These are phyloP conservation scores for Xerocomellus chrysenteron DNA, from an alignment of 768 basidiomycete genomes.

Conservation along the genomic window DNA sequence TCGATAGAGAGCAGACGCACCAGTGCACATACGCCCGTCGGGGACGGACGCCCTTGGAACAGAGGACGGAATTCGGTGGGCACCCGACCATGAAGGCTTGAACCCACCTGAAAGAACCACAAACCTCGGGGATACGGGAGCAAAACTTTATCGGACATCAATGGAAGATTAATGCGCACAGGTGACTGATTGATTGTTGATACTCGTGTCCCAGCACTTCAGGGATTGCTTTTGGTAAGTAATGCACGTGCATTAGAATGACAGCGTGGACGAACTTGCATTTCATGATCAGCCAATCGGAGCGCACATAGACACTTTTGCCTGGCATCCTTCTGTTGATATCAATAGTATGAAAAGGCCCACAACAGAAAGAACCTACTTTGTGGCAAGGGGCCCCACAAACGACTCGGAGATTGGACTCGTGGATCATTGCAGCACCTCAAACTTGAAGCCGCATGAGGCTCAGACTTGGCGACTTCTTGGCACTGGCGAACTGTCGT, in stretches of 20 bases:
- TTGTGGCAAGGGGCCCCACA: too few relatives aligned
- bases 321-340: too few relatives aligned
- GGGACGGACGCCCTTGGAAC: neutral
- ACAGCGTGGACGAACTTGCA: neutral
- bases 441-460: too few relatives aligned
- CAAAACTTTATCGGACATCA: neutral
- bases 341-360: too few relatives aligned
- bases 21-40: neutral
- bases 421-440: too few relatives aligned
- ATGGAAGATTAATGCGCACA: neutral
- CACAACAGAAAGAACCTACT: too few relatives aligned
- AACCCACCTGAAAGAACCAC: neutral
- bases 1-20: neutral
- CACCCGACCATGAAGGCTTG: neutral
- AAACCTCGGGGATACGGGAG: neutral
- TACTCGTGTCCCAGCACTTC: neutral
- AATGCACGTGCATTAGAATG: too few relatives aligned
- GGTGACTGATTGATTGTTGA: neutral
- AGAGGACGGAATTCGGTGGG: neutral
- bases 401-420: too few relatives aligned
- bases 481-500: too few relatives aligned
- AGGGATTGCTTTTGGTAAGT: neutral
- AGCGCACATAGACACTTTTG: neutral
- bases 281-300: neutral
- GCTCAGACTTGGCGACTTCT: too few relatives aligned